These are phyloP conservation scores for Capsicum baccatum DNA, from an alignment of 257 asterid species.

Conservation along the genomic window DNA sequence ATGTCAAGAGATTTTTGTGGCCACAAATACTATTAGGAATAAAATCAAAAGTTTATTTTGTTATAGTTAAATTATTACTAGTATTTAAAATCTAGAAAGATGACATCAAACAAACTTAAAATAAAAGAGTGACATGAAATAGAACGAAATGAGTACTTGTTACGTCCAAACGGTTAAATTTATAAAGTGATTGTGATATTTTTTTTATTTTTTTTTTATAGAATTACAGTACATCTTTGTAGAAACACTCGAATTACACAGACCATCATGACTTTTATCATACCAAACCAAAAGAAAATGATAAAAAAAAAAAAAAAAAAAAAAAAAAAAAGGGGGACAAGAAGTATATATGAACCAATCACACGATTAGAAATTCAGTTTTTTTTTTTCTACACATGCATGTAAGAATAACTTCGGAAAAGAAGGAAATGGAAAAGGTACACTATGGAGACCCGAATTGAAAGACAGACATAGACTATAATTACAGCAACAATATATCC, in stretches of 20 bases:
- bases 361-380: neutral
- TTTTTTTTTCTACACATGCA: neutral
- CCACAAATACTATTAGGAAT: neutral
- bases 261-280: neutral
- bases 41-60: neutral
- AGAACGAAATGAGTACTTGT: too few relatives aligned
- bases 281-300: neutral
- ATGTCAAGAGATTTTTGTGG: neutral
- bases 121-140: too few relatives aligned
- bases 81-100: neutral
- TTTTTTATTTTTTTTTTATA: too few relatives aligned
- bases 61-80: neutral
- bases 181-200: too few relatives aligned
- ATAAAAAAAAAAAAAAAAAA: neutral
- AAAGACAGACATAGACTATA: neutral
- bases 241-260: neutral
- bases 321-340: neutral
- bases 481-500: too few relatives aligned
- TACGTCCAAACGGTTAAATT: too few relatives aligned
- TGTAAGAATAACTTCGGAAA: neutral
- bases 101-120: neutral
- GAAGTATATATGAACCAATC: neutral
- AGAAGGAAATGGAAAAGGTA: neutral
- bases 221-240: too few relatives aligned
- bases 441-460: too few relatives aligned